Evolutionary conservation across 1,139 yeast species (phyloP).

Genomic region (Hansenula sp.): DNA sequence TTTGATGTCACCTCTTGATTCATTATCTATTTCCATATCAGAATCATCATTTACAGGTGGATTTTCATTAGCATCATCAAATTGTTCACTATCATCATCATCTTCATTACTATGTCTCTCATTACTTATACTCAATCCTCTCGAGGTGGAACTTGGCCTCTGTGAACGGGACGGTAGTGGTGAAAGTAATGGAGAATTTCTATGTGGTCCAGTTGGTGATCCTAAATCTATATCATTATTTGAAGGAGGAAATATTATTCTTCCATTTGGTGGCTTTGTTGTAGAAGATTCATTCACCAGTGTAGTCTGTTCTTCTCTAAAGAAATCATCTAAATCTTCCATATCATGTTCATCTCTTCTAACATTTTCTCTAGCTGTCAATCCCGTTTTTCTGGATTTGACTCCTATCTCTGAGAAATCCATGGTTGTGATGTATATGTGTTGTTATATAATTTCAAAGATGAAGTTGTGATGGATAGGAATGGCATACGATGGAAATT

Average conservation of each 20-base stretch:
- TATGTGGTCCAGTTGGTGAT: background rate
- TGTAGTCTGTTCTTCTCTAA: slow-evolving; percentile 38
- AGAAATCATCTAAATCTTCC: slow-evolving; percentile 80
- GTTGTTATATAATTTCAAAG: background rate
- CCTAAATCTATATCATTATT: slow-evolving; percentile 2
- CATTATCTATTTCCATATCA: slow-evolving; percentile 18
- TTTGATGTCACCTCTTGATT: slow-evolving; percentile 13
- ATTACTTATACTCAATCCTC: background rate
- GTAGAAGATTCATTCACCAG: background rate
- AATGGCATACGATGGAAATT: background rate
- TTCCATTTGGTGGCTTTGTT: slow-evolving; percentile 4
- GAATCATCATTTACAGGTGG: slow-evolving; percentile 12
- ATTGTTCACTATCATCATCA: slow-evolving; percentile 7
- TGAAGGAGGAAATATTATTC: slow-evolving; percentile 9
- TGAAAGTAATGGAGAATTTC: slow-evolving; percentile 11
- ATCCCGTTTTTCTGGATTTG: slow-evolving; percentile 57
- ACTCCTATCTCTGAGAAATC: slow-evolving; percentile 51
- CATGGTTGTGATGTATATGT: slow-evolving; percentile 17
- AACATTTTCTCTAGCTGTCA: slow-evolving; percentile 45
- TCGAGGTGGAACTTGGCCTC: background rate
- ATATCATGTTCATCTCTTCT: slow-evolving; percentile 64
- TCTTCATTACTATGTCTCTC: background rate
- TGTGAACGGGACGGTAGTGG: slow-evolving; percentile 8
- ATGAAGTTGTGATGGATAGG: background rate
- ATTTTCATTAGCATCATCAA: slow-evolving; percentile 12